These are phyloP conservation scores for Aspergillus sp. DNA, from an alignment of 2,329 filamentous ascomycete genomes.

Conservation along the genomic window DNA sequence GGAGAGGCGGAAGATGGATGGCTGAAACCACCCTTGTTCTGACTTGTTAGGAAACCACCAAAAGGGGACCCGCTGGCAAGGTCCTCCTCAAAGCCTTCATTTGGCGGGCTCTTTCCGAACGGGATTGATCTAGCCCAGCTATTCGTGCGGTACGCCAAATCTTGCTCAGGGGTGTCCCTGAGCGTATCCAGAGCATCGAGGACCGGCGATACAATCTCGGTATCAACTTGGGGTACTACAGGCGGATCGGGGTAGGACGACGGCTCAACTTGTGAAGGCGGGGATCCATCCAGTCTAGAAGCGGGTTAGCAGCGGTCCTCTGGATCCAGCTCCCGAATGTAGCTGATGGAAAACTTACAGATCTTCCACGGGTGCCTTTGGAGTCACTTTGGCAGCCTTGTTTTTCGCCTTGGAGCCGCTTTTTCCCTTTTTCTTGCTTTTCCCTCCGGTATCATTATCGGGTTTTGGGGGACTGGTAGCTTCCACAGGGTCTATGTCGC, in stretches of 20 bases:
- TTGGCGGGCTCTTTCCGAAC: constrained; percentile 46
- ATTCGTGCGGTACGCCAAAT: constrained; percentile 39
- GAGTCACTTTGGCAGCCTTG: constrained; percentile 33
- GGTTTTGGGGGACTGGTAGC: constrained; percentile 25
- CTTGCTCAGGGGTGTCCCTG: constrained; percentile 30
- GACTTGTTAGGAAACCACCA: constrained; percentile 38
- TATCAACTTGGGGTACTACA: constrained; percentile 23
- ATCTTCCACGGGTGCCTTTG: constrained; percentile 34
- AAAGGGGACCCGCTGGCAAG: constrained; percentile 40
- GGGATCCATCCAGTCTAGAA: constrained; percentile 27
- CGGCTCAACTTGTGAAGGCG: constrained; percentile 28
- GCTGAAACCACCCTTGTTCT: constrained; percentile 41
- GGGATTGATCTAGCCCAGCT: constrained; percentile 48
- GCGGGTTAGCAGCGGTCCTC: neutral
- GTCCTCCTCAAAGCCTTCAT: constrained; percentile 35
- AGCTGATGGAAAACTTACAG: constrained; percentile 29
- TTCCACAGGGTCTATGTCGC: constrained; percentile 30
- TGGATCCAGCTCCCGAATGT: neutral
- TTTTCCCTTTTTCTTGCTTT: constrained; percentile 43
- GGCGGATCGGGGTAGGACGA: constrained; percentile 31
- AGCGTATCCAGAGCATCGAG: constrained; percentile 39
- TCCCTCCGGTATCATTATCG: constrained; percentile 36
- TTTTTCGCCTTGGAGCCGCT: constrained; percentile 33
- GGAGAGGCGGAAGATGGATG: constrained; percentile 46
- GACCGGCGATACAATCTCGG: constrained; percentile 36